Conservation (phyloP, 768 basidiomycete genomes). For the Tylopilus felleus region DNA sequence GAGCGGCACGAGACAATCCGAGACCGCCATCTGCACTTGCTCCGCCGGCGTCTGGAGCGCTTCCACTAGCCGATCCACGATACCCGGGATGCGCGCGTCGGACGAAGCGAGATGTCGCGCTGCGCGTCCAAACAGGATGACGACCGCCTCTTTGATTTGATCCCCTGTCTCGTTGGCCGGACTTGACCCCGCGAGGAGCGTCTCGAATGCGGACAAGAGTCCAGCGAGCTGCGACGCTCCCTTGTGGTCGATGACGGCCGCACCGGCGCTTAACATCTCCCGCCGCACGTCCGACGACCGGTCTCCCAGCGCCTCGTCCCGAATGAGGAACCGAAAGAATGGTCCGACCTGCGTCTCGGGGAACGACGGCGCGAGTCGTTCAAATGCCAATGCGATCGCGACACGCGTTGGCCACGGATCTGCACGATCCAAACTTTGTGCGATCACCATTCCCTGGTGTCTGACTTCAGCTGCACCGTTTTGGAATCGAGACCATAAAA, state of each 20-base stretch:
- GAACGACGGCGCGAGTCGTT: constrained; percentile 64
- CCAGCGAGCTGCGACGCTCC: constrained; percentile 68
- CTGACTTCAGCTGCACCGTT: not conserved
- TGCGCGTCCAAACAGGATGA: constrained; percentile 90
- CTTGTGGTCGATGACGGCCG: constrained; percentile 76
- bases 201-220: constrained; percentile 81
- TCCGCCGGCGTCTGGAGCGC: constrained; percentile 93
- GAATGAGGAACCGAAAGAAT: constrained; percentile 84
- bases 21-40: constrained; percentile 94
- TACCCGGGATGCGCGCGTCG: constrained; percentile 72
- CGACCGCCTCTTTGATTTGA: constrained; percentile 89
- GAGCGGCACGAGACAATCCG: constrained; percentile 90
- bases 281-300: constrained; percentile 74
- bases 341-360: constrained; percentile 54
- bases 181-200: constrained; percentile 53
- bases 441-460: constrained; percentile 88
- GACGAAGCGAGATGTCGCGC: constrained; percentile 80
- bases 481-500: not conserved
- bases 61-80: constrained; percentile 82
- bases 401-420: constrained; percentile 88
- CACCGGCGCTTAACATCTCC: constrained; percentile 85
- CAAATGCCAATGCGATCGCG: constrained; percentile 68
- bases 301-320: constrained; percentile 87
- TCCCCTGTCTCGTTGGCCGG: constrained; percentile 73
- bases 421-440: constrained; percentile 75